These are phyloP conservation scores for Pythium myriotylum DNA, from an alignment of 352 stramenopile genomes.

Conservation along the genomic window DNA sequence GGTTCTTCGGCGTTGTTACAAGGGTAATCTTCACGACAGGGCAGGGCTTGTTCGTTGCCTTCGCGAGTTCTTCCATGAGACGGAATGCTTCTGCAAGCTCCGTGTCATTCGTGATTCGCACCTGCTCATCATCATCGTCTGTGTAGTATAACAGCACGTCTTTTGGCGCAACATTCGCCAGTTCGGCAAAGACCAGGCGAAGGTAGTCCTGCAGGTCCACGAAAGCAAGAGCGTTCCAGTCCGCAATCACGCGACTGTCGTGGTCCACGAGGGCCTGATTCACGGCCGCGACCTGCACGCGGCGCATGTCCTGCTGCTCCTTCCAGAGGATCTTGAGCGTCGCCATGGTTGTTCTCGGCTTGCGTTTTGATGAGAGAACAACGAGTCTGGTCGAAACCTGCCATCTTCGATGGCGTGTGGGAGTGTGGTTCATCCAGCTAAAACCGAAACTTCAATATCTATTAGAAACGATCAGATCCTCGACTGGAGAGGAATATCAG, in stretches of 20 bases:
- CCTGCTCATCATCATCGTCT: slow-evolving; percentile 82
- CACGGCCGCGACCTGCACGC: slow-evolving; percentile 72
- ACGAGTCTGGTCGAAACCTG: slow-evolving; percentile 8
- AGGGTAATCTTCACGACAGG: slow-evolving; percentile 77
- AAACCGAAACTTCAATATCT: slow-evolving; percentile 3
- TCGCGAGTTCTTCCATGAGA: slow-evolving; percentile 72
- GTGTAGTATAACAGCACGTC: slow-evolving; percentile 80
- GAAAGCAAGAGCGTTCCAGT: slow-evolving; percentile 48
- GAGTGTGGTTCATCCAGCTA: background rate
- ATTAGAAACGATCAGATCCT: slow-evolving; percentile 8
- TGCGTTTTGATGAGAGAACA: slow-evolving; percentile 4
- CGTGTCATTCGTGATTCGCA: slow-evolving; percentile 81
- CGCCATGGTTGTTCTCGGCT: slow-evolving; percentile 42
- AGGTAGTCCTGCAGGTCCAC: slow-evolving; percentile 70
- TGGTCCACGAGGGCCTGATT: slow-evolving; percentile 56
- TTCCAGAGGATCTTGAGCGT: slow-evolving; percentile 87
- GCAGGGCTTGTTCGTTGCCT: slow-evolving; percentile 40
- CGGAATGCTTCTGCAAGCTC: slow-evolving; percentile 80
- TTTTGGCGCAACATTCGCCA: slow-evolving; percentile 20
- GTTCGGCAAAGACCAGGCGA: slow-evolving; percentile 65
- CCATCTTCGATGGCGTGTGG: slow-evolving; percentile 7
- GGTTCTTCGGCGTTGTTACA: slow-evolving; percentile 35
- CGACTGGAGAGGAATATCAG: too few species aligned
- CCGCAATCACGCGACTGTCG: slow-evolving; percentile 40
- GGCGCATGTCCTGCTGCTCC: slow-evolving; percentile 85